These are phyloP conservation scores for Phallus indusiatus DNA, from an alignment of 768 basidiomycete genomes.

Conservation along the genomic window DNA sequence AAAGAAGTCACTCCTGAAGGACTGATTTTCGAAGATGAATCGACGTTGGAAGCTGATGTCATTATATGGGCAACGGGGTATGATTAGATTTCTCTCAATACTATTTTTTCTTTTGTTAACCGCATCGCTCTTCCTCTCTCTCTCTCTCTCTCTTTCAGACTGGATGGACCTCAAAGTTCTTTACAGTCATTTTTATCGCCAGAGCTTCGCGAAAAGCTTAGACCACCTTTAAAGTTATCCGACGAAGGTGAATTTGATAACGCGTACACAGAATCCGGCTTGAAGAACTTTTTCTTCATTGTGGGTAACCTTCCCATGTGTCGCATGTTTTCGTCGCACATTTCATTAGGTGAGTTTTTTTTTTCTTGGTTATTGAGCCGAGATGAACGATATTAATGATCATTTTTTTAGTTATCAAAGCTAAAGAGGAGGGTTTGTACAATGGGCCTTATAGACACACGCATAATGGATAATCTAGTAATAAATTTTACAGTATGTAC, in stretches of 20 bases:
- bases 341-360: constrained; percentile 48
- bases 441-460: background rate
- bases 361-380: background rate
- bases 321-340: constrained; percentile 57
- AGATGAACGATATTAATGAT: background rate
- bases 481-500: too few species aligned
- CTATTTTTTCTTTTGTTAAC: background rate
- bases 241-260: constrained; percentile 57
- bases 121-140: background rate
- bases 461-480: too few species aligned
- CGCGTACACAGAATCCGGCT: constrained; percentile 40
- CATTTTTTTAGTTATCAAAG: constrained; percentile 50
- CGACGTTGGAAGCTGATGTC: constrained; percentile 39
- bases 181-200: constrained; percentile 38
- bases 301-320: constrained; percentile 51
- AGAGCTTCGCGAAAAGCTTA: constrained; percentile 33
- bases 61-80: constrained; percentile 53
- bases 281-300: constrained; percentile 47
- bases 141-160: too few species aligned
- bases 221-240: constrained; percentile 49
- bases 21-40: constrained; percentile 39
- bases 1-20: constrained; percentile 32
- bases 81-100: constrained; percentile 7
- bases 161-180: constrained; percentile 33
- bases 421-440: constrained; percentile 41